Conservation (phyloP, 1,284 basidiomycete genomes). For the Moesziomyces sp. region DNA sequence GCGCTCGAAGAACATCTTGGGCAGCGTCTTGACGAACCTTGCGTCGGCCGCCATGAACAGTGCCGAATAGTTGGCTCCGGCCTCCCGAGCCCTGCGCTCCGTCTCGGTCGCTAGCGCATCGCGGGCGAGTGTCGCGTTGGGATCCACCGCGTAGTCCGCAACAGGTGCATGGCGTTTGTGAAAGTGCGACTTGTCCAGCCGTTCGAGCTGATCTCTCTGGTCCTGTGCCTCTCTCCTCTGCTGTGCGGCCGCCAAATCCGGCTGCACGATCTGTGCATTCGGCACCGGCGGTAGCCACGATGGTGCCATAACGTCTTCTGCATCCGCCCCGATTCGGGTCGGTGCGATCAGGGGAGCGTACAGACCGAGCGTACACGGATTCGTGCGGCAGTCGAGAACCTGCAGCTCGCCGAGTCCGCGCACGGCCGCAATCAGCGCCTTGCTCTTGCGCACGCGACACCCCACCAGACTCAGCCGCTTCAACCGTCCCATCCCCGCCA, state of each 20-base stretch:
- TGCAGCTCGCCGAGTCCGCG: constrained; percentile 51
- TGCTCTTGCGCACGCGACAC: constrained; percentile 55
- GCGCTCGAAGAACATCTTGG: constrained; percentile 38
- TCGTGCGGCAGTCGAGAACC: constrained; percentile 61
- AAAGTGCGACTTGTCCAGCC: constrained; percentile 63
- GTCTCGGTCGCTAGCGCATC: constrained; percentile 27
- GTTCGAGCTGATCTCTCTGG: constrained; percentile 31
- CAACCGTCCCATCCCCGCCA: constrained; percentile 49
- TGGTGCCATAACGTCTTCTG: constrained; percentile 7
- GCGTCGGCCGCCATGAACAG: constrained; percentile 54
- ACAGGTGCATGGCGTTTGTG: constrained; percentile 55
- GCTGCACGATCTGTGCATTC: constrained; percentile 57
- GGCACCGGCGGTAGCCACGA: constrained; percentile 58
- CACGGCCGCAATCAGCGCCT: constrained; percentile 50
- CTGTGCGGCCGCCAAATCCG: constrained; percentile 34
- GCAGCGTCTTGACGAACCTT: constrained; percentile 58
- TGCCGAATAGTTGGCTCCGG: constrained; percentile 28
- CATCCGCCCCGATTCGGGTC: constrained; percentile 1
- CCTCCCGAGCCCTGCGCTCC: constrained; percentile 6
- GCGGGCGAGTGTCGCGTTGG: constrained; percentile 22
- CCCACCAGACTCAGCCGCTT: constrained; percentile 63
- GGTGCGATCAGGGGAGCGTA: constrained; percentile 61
- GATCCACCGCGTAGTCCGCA: constrained; percentile 25
- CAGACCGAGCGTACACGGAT: constrained; percentile 64
- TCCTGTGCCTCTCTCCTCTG: constrained; percentile 17